Evolutionary conservation across 176 grass and related monocot species (phyloP).

Genomic region (Poa annua): DNA sequence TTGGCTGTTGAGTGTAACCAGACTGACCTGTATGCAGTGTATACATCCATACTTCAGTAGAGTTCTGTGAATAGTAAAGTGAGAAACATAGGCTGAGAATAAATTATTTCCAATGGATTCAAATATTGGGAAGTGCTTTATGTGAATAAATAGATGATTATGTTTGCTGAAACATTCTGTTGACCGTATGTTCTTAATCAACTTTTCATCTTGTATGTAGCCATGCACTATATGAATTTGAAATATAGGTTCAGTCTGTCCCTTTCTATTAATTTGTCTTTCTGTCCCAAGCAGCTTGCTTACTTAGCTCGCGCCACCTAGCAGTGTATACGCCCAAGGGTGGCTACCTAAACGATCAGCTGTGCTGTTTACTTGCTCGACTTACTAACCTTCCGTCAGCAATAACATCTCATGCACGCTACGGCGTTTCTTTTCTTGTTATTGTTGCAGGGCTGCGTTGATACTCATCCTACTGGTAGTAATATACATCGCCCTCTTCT

Average conservation of each 20-base stretch:
- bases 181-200: not conserved
- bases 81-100: not conserved
- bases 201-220: not conserved
- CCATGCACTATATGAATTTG: not conserved
- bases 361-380: not conserved
- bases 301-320: not conserved
- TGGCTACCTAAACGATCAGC: not conserved
- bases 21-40: not conserved
- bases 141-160: not conserved
- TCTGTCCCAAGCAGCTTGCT: not conserved
- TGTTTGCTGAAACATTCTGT: not conserved
- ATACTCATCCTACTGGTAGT: slow-evolving; percentile 80
- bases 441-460: slow-evolving; percentile 62
- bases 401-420: not conserved
- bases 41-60: not conserved
- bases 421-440: not conserved
- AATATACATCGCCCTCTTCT: slow-evolving; percentile 87
- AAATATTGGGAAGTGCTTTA: not conserved
- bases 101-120: not conserved
- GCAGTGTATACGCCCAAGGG: not conserved
- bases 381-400: not conserved
- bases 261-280: not conserved
- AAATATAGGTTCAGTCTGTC: not conserved
- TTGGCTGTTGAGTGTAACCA: not conserved
- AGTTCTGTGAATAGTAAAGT: not conserved